phyloP scores from a whole-genome alignment of 352 stramenopile genomes.

The Plasmopara muralis region DNA sequence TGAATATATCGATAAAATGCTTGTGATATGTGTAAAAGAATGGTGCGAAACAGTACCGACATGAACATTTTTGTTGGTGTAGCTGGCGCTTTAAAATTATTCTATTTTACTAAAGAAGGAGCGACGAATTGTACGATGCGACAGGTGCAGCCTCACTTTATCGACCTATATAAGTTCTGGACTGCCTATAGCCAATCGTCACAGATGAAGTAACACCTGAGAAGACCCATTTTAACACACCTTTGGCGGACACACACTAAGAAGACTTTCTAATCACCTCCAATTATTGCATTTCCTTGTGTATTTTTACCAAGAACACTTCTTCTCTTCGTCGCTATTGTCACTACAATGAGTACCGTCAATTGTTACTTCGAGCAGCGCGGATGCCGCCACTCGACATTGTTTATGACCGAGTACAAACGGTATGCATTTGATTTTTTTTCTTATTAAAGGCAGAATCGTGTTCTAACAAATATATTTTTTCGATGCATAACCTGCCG shows the following conservation, averaged over 20 bases:
- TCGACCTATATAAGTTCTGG: too few relatives aligned
- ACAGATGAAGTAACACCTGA: too few relatives aligned
- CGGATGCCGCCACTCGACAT: conserved; percentile 30
- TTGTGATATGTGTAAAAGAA: too few relatives aligned
- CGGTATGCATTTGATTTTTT: conserved; percentile 11
- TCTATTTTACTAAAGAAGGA: too few relatives aligned
- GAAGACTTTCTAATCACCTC: conserved; percentile 7
- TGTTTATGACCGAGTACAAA: conserved; percentile 57
- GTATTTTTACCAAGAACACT: background rate
- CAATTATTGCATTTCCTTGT: background rate
- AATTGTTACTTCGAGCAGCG: conserved; percentile 38
- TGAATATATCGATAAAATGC: too few relatives aligned
- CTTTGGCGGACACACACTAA: conserved; percentile 8
- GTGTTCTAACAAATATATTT: conserved; percentile 8
- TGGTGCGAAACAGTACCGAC: too few relatives aligned
- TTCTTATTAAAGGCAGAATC: conserved; percentile 1
- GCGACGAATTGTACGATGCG: too few relatives aligned
- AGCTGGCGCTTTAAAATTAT: too few relatives aligned
- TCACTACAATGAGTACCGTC: conserved; percentile 20
- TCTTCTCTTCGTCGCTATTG: background rate
- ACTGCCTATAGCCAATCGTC: too few relatives aligned
- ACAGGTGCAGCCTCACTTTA: too few relatives aligned
- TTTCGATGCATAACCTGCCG: conserved; percentile 1
- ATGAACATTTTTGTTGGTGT: too few relatives aligned
- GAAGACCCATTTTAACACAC: conserved; percentile 1